Percentiles rank a stretch among this genome's conserved stretches.
phyloP scores from a whole-genome alignment of 1,139 yeast species.

The Tardiomyces digboiensis region DNA sequence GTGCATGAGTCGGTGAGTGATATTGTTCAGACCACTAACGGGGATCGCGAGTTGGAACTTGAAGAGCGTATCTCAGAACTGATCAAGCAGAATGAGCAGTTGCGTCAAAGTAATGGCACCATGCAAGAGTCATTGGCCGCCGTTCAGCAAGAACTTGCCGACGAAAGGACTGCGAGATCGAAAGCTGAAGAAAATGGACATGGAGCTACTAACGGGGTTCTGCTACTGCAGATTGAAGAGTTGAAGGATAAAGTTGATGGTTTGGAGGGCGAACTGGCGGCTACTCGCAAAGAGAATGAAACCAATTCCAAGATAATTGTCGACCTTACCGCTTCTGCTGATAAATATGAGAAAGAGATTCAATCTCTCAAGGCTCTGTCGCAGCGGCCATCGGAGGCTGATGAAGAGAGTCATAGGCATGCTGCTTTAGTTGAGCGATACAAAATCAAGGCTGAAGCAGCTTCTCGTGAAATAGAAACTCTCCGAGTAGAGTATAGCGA shows the following conservation, averaged over 20 bases:
- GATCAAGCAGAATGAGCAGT: constrained; percentile 4
- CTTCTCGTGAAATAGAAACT: background rate
- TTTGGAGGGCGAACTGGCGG: constrained; percentile 3
- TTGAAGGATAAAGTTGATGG: constrained; percentile 3
- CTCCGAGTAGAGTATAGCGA: background rate
- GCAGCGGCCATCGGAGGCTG: background rate
- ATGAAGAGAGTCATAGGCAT: background rate
- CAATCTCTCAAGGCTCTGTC: background rate
- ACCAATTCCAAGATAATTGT: background rate
- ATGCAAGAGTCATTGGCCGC: background rate
- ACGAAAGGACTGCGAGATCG: background rate
- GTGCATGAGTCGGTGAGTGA: background rate
- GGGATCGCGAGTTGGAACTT: background rate
- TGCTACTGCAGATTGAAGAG: constrained; percentile 4
- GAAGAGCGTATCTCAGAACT: constrained; percentile 3
- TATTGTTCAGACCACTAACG: too few species aligned
- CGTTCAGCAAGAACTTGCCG: background rate
- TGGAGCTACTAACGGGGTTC: background rate
- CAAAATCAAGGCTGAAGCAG: background rate
- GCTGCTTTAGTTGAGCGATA: background rate
- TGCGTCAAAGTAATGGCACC: background rate
- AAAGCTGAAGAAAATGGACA: background rate
- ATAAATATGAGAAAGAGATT: background rate
- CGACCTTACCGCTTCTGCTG: background rate
- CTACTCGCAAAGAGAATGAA: background rate